Evolutionary conservation across 805 yeast genomes (phyloP), one percentile per base, ranked within the genome.

Genomic region (Kazachstania psychrophila): DNA sequence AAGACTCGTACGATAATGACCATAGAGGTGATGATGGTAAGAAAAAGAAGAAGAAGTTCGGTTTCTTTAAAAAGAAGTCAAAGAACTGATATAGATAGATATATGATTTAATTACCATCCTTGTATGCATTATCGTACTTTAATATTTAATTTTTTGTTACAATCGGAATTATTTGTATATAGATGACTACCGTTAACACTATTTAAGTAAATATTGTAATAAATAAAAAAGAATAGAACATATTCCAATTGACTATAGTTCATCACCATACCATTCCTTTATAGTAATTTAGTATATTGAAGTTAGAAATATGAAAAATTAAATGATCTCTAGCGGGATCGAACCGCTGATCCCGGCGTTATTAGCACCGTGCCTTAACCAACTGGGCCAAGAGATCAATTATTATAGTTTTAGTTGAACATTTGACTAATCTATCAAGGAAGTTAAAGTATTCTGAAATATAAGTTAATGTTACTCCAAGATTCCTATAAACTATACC

Each of bases 41-140:
- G 29, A 52, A 52, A 26, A 54, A 55, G 37, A 55, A 54, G 41
- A 52, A 51, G 38, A 54, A 51, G 34, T 55, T 55, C 44, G 54
- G 58, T n/a, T 42, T 51, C 13, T 54, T 55, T 29, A 51, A 50
- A 37, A 55, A 47, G 41, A 49, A 53, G 39, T 43, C 44, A 42
- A 52, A 48, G 42, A 11, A 23, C 24, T 23, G 8, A 8, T 23
- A n/a, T n/a, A n/a, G 24, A 23, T 9, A 23, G 24, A 23, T 23
- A 9, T 23, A 11, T 23, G 10, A 8, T 23, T 8, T 23, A 23
- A 23, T 23, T 23, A 23, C 10, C 24, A 23, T 8, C 24, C 8
- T 23, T 26, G 17, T 26, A 13, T 26, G 28, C 15, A 26, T 14
- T 8, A n/a, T 13, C 28, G 28, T 26, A 26, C 15, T 3, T 22